Conservation (phyloP, 768 basidiomycete genomes). For the Leccinellum rugosiceps region DNA sequence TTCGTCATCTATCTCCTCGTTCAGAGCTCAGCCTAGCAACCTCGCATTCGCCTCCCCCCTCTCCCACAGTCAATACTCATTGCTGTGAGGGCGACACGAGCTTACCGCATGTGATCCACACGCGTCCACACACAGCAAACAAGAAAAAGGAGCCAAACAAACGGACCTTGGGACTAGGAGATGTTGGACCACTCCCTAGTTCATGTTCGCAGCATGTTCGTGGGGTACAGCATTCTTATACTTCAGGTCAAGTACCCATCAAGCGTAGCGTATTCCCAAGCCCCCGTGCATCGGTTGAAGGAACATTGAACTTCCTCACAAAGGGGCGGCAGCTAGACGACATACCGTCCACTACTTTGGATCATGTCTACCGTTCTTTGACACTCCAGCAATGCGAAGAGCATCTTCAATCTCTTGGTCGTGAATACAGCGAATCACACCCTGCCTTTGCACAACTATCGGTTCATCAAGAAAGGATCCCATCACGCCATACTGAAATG, state of each 20-base stretch:
- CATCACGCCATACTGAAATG: slow-evolving; percentile 35
- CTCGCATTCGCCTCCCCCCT: slow-evolving; percentile 7
- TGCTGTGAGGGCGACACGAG: slow-evolving; percentile 5
- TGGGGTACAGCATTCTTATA: slow-evolving; percentile 48
- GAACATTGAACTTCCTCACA: slow-evolving; percentile 19
- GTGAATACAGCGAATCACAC: slow-evolving; percentile 34
- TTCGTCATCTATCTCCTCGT: slow-evolving; percentile 5
- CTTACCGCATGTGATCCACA: slow-evolving; percentile 4
- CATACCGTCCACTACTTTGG: background rate
- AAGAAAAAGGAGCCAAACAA: slow-evolving; percentile 2
- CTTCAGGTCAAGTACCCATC: slow-evolving; percentile 7
- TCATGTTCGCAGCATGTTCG: slow-evolving; percentile 56
- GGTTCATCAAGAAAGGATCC: slow-evolving; percentile 9
- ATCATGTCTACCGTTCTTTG: slow-evolving; percentile 2
- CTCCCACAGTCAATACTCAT: background rate
- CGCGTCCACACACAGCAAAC: background rate
- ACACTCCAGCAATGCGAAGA: slow-evolving; percentile 17
- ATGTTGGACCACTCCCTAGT: slow-evolving; percentile 46
- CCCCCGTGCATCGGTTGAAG: slow-evolving; percentile 2
- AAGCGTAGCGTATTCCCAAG: slow-evolving; percentile 6
- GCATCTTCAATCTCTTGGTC: slow-evolving; percentile 8
- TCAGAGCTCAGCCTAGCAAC: slow-evolving; percentile 7
- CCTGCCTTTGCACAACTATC: slow-evolving; percentile 49
- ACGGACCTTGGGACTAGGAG: slow-evolving; percentile 1
- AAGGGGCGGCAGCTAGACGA: slow-evolving; percentile 1